Evolutionary conservation across 2,329 filamentous ascomycete species (phyloP), one percentile per base, ranked within the genome.

Genomic region (Fusarium zealandicum): DNA sequence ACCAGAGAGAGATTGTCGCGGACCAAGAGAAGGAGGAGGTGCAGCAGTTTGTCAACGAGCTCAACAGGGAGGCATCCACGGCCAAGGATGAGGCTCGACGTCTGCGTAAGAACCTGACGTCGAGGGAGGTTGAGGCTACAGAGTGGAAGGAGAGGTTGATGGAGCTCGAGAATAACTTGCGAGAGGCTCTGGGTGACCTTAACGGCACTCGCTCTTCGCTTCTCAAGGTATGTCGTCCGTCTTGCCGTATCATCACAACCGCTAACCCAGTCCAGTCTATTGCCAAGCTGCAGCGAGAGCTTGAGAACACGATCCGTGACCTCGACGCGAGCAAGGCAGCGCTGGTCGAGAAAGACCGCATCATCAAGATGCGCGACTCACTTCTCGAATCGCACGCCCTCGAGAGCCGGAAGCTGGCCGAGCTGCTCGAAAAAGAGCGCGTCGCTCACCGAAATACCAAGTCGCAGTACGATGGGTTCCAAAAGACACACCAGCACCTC

Each of bases 1-100:
- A 89, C 62, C 93, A 98, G 74, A 85, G 91, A 37, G 93, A 98
- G 72, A 84, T 93, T 41, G 84, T 97, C 48, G 91, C 92, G 39
- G 89, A 86, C 69, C 88, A 90, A 68, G 93, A 96, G 76, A 96
- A 98, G 78, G 90, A 96, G 70, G 93, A 98, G 70, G 90, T 96
- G 44, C 93, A 98, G 76, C 90, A 93, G 73, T 86, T 96, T 60
- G 86, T 98, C 69, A 93, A 96, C 69, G 92, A 97, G 61, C 87
- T 98, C 63, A 98, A 97, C 71, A 82, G 87, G 33, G 93, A 98
- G 73, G 84, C 88, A 18, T 88, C 88, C 5, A 81, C 83, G 22
- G 87, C 91, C 59, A 96, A 95, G 76, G 95, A 98, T 59, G 95
- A 98, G 69, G 84, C 87, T 20, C 84, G 92, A 60, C 86, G 85